These are phyloP conservation scores for Penicillium robsamsonii DNA, from an alignment of 495 filamentous ascomycete genomes.

Conservation along the genomic window DNA sequence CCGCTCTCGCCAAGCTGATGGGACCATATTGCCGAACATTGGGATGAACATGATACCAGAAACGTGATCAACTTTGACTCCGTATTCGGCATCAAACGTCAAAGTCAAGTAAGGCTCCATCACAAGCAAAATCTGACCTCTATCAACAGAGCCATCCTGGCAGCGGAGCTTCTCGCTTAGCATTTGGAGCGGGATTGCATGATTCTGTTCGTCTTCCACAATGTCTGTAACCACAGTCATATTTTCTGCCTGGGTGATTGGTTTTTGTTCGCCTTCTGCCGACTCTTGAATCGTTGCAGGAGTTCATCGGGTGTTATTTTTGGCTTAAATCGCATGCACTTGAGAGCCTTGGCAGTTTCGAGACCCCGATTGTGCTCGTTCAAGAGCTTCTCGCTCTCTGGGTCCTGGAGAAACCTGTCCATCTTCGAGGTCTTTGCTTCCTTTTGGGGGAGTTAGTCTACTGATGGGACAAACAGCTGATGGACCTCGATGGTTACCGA, in stretches of 20 bases:
- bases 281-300: no score
- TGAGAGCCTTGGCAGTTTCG: background rate
- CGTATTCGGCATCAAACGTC: slow-evolving; percentile 32
- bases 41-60: slow-evolving; percentile 42
- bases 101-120: slow-evolving; percentile 53
- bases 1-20: slow-evolving; percentile 32
- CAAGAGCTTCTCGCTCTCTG: background rate
- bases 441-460: background rate
- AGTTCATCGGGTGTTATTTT: no score
- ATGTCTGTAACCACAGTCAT: no score
- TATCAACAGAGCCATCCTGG: no score
- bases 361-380: background rate
- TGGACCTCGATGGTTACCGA: background rate
- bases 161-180: no score
- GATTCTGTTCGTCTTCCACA: no score
- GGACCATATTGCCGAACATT: slow-evolving; percentile 28
- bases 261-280: no score
- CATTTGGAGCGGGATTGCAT: no score
- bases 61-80: slow-evolving; percentile 50
- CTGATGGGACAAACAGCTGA: background rate
- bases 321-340: no score
- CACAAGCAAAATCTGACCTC: slow-evolving; percentile 38
- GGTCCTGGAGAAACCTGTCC: background rate
- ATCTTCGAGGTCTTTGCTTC: background rate
- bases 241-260: no score